Evolutionary conservation across 495 filamentous ascomycete genomes (phyloP).

Genomic region (Aspergillus leporis): DNA sequence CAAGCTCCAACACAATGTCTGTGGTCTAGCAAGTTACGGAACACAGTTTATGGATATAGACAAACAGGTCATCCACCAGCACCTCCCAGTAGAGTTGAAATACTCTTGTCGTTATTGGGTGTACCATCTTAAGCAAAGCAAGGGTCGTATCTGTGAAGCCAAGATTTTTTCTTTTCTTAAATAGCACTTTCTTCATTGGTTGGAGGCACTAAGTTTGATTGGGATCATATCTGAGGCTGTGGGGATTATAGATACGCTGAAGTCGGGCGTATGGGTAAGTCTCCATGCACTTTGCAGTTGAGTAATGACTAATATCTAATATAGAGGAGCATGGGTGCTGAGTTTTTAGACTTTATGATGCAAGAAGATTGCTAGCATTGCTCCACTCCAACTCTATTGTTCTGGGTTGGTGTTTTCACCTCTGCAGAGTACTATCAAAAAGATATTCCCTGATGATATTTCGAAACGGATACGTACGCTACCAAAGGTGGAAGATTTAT

Average conservation of each 20-base stretch:
- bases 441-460: constrained; percentile 11
- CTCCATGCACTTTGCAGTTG: background rate
- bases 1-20: constrained; percentile 38
- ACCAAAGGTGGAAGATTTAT: background rate
- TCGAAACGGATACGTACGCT: background rate
- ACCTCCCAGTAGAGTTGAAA: constrained; percentile 28
- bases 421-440: background rate
- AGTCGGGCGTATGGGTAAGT: constrained; percentile 2
- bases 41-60: constrained; percentile 22
- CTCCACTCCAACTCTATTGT: constrained; percentile 5
- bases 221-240: constrained; percentile 26
- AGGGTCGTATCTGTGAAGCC: constrained; percentile 16
- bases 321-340: constrained; percentile 20
- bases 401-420: constrained; percentile 25
- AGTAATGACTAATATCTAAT: background rate
- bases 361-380: constrained; percentile 30
- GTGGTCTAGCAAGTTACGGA: constrained; percentile 27
- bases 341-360: constrained; percentile 17
- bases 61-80: constrained; percentile 12
- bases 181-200: constrained; percentile 45
- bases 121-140: constrained; percentile 39
- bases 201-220: constrained; percentile 44
- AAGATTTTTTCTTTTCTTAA: constrained; percentile 35
- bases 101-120: constrained; percentile 45
- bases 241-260: background rate